phyloP scores from a whole-genome alignment of 192 early-diverging fungal genomes.

The Bifiguratus adelaidae region DNA sequence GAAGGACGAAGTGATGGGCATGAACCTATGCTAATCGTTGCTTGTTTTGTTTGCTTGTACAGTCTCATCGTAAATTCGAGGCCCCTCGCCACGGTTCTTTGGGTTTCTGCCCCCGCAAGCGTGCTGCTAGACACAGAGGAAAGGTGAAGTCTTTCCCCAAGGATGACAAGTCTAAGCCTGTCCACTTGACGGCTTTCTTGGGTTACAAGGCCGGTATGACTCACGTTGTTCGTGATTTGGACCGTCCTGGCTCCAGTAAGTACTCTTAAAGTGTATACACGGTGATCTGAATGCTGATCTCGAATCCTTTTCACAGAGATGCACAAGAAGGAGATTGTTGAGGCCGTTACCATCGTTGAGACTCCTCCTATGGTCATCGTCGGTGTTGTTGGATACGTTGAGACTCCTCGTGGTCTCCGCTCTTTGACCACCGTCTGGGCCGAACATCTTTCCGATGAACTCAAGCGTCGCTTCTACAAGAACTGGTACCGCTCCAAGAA shows the following conservation, averaged over 20 bases:
- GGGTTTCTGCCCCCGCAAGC: constrained; percentile 38
- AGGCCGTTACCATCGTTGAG: constrained; percentile 98
- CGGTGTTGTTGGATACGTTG: constrained; percentile 99
- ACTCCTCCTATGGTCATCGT: constrained; percentile 95
- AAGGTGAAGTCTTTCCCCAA: constrained; percentile 99
- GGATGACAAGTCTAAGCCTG: constrained; percentile 89
- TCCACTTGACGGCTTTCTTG: constrained; percentile 98
- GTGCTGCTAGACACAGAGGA: constrained; percentile 60
- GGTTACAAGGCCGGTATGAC: constrained; percentile 99
- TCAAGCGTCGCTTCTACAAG: constrained; percentile 99
- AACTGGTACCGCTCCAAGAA: constrained; percentile 99
- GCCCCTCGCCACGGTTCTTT: constrained; percentile 86
- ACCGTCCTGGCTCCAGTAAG: constrained; percentile 93
- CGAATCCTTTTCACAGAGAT: constrained; percentile 51
- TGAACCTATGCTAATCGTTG: too few species aligned
- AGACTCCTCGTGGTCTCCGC: constrained; percentile 97
- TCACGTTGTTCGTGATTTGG: constrained; percentile 98
- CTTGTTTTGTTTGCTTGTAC: not conserved
- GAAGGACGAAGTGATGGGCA: too few species aligned
- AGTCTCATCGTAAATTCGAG: constrained; percentile 69
- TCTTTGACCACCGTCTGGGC: constrained; percentile 99
- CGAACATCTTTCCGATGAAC: constrained; percentile 94
- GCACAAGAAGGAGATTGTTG: constrained; percentile 99
- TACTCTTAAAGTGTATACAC: constrained; percentile 8
- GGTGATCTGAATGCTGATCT: not conserved